Conservation (phyloP, 192 early-diverging fungal species). For the Chytriomyces confervae region DNA sequence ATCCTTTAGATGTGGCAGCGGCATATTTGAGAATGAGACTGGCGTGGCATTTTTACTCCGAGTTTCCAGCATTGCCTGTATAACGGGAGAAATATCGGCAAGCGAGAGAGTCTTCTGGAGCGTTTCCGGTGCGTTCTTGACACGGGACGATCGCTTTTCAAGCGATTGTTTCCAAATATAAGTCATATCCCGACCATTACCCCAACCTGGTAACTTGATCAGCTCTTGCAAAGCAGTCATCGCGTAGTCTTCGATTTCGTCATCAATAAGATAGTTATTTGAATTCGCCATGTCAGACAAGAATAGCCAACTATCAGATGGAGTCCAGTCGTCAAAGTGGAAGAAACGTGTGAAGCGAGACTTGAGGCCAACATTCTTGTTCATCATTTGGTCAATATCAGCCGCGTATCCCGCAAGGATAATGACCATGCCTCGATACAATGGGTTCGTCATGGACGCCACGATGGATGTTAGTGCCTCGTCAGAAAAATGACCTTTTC, state of each 20-base stretch:
- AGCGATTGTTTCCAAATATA: constrained; percentile 28
- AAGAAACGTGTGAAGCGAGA: constrained; percentile 39
- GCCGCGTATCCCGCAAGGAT: constrained; percentile 47
- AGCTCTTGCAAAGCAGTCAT: constrained; percentile 22
- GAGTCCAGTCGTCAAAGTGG: constrained; percentile 42
- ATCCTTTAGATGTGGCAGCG: not conserved
- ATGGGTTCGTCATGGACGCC: constrained; percentile 48
- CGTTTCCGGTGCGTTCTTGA: constrained; percentile 19
- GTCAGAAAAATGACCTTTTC: constrained; percentile 42
- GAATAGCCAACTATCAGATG: constrained; percentile 31
- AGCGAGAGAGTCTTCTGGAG: constrained; percentile 28
- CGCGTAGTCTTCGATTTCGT: constrained; percentile 13
- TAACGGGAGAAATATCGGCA: constrained; percentile 19
- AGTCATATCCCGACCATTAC: constrained; percentile 39
- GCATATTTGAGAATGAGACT: not conserved
- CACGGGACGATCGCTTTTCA: constrained; percentile 23
- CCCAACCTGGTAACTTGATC: constrained; percentile 36
- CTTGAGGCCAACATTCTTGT: constrained; percentile 41
- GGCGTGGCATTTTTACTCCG: not conserved
- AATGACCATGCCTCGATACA: constrained; percentile 44
- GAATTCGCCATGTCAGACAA: constrained; percentile 5
- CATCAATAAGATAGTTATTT: constrained; percentile 19
- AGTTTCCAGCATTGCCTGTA: constrained; percentile 25
- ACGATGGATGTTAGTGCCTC: constrained; percentile 44
- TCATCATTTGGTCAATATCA: constrained; percentile 46